Conservation (phyloP, 768 basidiomycete species). For the Collybiopsis luxurians region DNA sequence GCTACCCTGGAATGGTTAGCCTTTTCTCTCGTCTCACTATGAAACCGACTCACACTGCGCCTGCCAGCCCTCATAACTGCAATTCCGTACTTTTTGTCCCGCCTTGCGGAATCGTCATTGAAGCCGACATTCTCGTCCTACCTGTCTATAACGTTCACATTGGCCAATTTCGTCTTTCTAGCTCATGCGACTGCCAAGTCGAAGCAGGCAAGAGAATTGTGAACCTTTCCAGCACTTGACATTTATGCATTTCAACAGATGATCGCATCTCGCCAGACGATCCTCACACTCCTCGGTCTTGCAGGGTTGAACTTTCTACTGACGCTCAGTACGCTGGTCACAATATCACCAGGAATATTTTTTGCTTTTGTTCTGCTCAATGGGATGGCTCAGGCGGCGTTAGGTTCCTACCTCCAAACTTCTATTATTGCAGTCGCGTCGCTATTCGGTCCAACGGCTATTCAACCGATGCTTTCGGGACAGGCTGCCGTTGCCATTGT, state of each 20-base stretch:
- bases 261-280: slow-evolving; percentile 57
- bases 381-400: slow-evolving; percentile 54
- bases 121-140: slow-evolving; percentile 63
- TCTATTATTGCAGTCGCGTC: slow-evolving; percentile 80
- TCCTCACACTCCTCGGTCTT: slow-evolving; percentile 47
- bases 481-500: slow-evolving; percentile 85
- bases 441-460: slow-evolving; percentile 67
- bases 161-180: slow-evolving; percentile 65
- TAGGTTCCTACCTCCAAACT: slow-evolving; percentile 75
- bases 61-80: slow-evolving; percentile 79
- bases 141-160: slow-evolving; percentile 60
- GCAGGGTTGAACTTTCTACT: slow-evolving; percentile 55
- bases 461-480: slow-evolving; percentile 79
- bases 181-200: slow-evolving; percentile 71
- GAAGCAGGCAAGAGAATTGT: slow-evolving; percentile 57
- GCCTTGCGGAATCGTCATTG: slow-evolving; percentile 59
- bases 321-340: slow-evolving; percentile 63
- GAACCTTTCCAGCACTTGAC: no score
- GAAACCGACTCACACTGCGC: neutral
- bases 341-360: slow-evolving; percentile 51
- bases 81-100: slow-evolving; percentile 74
- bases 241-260: no score
- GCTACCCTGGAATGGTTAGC: slow-evolving; percentile 85
- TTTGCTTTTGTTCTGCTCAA: slow-evolving; percentile 64
- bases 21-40: neutral